phyloP scores from a whole-genome alignment of 768 basidiomycete species.

The Phaeotremella skinneri region DNA sequence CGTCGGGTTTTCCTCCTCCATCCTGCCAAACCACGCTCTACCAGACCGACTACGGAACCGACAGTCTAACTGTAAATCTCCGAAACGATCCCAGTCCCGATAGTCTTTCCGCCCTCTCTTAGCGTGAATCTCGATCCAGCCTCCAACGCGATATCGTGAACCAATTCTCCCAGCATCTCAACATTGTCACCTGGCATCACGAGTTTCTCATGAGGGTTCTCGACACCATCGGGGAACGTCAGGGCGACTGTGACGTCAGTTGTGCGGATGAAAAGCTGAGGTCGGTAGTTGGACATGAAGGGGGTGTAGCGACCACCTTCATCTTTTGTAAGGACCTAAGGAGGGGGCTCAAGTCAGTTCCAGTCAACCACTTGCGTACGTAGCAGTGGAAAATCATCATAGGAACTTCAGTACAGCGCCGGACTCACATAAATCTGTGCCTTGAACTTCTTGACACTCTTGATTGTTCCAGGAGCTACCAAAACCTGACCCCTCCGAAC shows the following conservation, averaged over 20 bases:
- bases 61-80: slow-evolving; percentile 61
- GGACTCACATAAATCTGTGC: slow-evolving; percentile 73
- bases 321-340: slow-evolving; percentile 79
- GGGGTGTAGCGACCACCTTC: slow-evolving; percentile 62
- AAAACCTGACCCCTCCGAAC: slow-evolving; percentile 90
- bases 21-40: background rate
- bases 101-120: slow-evolving; percentile 89
- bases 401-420: background rate
- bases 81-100: slow-evolving; percentile 92
- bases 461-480: slow-evolving; percentile 82
- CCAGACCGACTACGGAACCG: background rate
- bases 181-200: slow-evolving; percentile 99
- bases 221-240: slow-evolving; percentile 80
- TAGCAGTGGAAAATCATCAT: background rate
- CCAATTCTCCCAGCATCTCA: slow-evolving; percentile 79
- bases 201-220: slow-evolving; percentile 82
- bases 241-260: slow-evolving; percentile 84
- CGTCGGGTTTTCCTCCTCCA: background rate
- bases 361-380: background rate
- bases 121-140: slow-evolving; percentile 88
- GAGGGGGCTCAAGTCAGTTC: background rate
- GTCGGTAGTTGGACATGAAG: slow-evolving; percentile 91
- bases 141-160: slow-evolving; percentile 84
- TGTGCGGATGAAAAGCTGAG: slow-evolving; percentile 93
- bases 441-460: slow-evolving; percentile 89